These are phyloP conservation scores for Aspergillus puulaauensis DNA, from an alignment of 2,329 filamentous ascomycete genomes.

Conservation along the genomic window DNA sequence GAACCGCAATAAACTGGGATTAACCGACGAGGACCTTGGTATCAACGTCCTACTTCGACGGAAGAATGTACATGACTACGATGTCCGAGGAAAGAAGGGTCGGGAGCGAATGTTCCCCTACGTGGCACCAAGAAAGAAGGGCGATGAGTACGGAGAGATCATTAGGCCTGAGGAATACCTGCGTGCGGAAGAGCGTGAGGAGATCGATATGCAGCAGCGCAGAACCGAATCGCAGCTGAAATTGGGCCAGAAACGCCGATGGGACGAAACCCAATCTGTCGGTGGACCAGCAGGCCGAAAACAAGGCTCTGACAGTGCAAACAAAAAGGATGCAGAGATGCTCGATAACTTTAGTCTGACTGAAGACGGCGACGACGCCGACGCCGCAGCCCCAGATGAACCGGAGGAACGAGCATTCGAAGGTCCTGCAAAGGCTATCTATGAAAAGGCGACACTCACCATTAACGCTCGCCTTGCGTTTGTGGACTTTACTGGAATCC, in stretches of 20 bases:
- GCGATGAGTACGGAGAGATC: slow-evolving; percentile 89
- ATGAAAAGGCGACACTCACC: slow-evolving; percentile 62
- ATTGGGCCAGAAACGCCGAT: slow-evolving; percentile 90
- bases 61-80: slow-evolving; percentile 89
- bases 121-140: slow-evolving; percentile 72
- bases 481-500: slow-evolving; percentile 87
- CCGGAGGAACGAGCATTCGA: slow-evolving; percentile 49
- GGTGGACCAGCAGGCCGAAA: slow-evolving; percentile 59
- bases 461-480: slow-evolving; percentile 77
- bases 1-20: slow-evolving; percentile 77
- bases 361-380: slow-evolving; percentile 58
- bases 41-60: slow-evolving; percentile 86
- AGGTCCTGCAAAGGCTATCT: slow-evolving; percentile 75
- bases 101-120: slow-evolving; percentile 91
- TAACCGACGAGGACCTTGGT: slow-evolving; percentile 87
- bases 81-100: slow-evolving; percentile 86
- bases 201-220: slow-evolving; percentile 63
- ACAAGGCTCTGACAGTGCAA: slow-evolving; percentile 42
- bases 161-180: slow-evolving; percentile 94
- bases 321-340: slow-evolving; percentile 43
- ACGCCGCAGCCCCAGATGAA: slow-evolving; percentile 56
- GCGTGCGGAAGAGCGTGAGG: slow-evolving; percentile 85
- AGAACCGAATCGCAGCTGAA: slow-evolving; percentile 58
- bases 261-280: slow-evolving; percentile 66
- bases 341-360: slow-evolving; percentile 49